Conservation (phyloP, 345 rosid genomes). For the Gossypioides kirkii region DNA sequence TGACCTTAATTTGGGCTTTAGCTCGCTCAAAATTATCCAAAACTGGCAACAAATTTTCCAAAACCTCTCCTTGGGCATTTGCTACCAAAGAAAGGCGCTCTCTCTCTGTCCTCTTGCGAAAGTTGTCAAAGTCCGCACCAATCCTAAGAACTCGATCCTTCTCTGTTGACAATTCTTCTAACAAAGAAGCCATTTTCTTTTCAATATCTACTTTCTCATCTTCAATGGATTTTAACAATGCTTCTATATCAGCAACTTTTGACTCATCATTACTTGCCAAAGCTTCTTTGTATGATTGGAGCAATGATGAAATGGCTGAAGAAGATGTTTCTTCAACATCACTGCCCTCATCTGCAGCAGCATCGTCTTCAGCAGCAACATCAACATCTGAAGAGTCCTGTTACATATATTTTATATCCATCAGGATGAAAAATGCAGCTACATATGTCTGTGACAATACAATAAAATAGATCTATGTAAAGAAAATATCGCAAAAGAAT, state of each 20-base stretch:
- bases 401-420: slow-evolving; percentile 23
- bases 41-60: slow-evolving; percentile 71
- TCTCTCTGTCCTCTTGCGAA: slow-evolving; percentile 86
- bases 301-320: slow-evolving; percentile 40
- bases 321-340: slow-evolving; percentile 45
- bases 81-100: slow-evolving; percentile 76
- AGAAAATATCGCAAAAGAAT: neutral
- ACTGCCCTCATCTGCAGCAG: slow-evolving; percentile 30
- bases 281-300: slow-evolving; percentile 65
- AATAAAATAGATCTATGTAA: neutral
- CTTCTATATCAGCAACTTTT: slow-evolving; percentile 61
- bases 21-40: slow-evolving; percentile 98
- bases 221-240: slow-evolving; percentile 58
- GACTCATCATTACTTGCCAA: slow-evolving; percentile 55
- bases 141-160: slow-evolving; percentile 76
- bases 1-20: slow-evolving; percentile 74
- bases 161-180: slow-evolving; percentile 60
- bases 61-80: slow-evolving; percentile 91
- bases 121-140: slow-evolving; percentile 93
- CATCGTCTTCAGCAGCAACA: slow-evolving; percentile 33
- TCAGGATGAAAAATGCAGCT: neutral
- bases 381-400: slow-evolving; percentile 66
- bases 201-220: slow-evolving; percentile 55
- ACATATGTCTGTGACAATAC: neutral
- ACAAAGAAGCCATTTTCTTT: slow-evolving; percentile 48